Percentiles rank a stretch among this genome's conserved stretches.
phyloP scores from a whole-genome alignment of 305 asterid genomes.

The Withania somnifera region DNA sequence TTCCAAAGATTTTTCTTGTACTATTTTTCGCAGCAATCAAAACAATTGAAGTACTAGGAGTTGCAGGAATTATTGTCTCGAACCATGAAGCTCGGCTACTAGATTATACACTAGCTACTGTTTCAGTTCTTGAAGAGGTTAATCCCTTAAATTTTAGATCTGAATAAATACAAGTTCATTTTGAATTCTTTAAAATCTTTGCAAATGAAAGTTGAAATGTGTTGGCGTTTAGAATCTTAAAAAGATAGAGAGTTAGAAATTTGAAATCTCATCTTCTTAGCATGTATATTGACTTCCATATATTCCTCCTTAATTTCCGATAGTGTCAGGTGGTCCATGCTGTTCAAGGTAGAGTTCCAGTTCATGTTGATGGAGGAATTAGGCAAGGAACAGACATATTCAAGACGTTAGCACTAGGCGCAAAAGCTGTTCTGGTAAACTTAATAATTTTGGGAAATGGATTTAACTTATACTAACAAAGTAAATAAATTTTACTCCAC shows the following conservation, averaged over 20 bases:
- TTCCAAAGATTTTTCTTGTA: neutral
- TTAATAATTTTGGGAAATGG: neutral
- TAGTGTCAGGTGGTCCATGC: constrained; percentile 45
- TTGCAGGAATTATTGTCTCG: constrained; percentile 52
- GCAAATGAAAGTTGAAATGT: neutral
- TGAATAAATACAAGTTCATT: neutral
- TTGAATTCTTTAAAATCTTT: neutral
- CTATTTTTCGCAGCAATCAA: constrained; percentile 30
- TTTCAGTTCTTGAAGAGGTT: constrained; percentile 66
- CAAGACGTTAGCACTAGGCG: constrained; percentile 78
- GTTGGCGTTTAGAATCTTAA: neutral
- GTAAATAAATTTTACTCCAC: neutral
- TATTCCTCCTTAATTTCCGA: neutral
- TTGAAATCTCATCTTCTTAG: no score
- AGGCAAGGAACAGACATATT: constrained; percentile 65
- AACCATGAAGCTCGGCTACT: constrained; percentile 75
- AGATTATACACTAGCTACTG: constrained; percentile 50
- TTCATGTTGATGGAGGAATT: constrained; percentile 55
- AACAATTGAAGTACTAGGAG: constrained; percentile 60
- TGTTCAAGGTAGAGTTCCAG: constrained; percentile 51
- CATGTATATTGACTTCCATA: neutral
- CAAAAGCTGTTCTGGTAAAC: constrained; percentile 45
- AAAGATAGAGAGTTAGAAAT: no score
- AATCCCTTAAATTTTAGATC: neutral
- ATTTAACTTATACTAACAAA: neutral